A percentile compares a stretch with the other conserved stretches of the same genome.
phyloP scores from a whole-genome alignment of 345 rosid genomes.

The Nephelium lappaceum region DNA sequence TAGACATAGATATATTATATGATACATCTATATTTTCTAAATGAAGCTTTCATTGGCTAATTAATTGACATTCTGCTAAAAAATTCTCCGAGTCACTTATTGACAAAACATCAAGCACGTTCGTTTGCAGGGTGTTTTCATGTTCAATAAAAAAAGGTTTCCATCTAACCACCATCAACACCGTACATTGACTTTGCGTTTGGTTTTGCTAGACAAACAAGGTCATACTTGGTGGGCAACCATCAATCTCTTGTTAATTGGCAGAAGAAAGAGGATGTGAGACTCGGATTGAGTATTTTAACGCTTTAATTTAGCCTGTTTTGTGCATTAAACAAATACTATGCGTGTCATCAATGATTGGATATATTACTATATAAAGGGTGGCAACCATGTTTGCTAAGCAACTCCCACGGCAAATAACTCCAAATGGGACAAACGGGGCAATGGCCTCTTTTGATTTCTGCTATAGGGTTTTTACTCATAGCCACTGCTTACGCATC shows the following conservation, averaged over 20 bases:
- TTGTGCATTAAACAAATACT: neutral
- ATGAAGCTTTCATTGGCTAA: no score
- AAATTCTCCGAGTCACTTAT: neutral
- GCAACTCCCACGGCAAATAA: conserved; percentile 8
- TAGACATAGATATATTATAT: neutral
- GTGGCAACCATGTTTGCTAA: no score
- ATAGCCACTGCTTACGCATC: conserved; percentile 18
- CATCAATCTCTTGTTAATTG: neutral
- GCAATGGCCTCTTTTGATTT: neutral
- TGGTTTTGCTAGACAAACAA: neutral
- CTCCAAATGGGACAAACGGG: conserved; percentile 29
- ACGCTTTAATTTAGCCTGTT: conserved; percentile 30
- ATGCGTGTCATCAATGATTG: neutral
- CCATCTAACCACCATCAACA: no score
- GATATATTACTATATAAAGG: conserved; percentile 29
- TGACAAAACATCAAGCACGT: neutral
- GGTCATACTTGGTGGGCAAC: conserved; percentile 8
- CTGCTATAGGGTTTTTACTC: neutral
- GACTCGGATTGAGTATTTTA: conserved; percentile 4
- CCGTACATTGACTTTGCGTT: neutral
- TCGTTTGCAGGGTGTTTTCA: neutral
- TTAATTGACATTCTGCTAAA: neutral
- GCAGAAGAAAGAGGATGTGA: neutral
- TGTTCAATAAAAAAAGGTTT: neutral
- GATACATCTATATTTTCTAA: neutral